phyloP scores from a whole-genome alignment of 441 rosid species.

The Gossypium laxum region DNA sequence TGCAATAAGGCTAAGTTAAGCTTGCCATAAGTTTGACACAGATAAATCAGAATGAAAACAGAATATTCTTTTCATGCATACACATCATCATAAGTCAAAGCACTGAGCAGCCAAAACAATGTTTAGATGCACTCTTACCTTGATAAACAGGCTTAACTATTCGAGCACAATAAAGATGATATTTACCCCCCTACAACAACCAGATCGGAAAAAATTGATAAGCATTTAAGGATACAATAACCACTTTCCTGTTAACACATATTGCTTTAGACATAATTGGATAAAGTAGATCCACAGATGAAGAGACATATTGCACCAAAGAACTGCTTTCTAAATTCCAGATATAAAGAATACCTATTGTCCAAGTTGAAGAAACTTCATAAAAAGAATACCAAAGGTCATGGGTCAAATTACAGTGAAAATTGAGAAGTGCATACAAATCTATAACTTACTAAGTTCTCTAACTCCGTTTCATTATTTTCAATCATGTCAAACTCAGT shows the following conservation, averaged over 20 bases:
- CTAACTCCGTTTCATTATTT: background rate
- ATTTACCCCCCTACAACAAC: conserved; percentile 26
- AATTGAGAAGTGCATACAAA: background rate
- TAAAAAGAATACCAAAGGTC: background rate
- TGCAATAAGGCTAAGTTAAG: background rate
- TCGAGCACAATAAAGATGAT: conserved; percentile 25
- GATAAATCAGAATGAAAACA: background rate
- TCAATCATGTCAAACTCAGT: background rate
- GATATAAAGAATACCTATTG: background rate
- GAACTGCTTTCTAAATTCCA: background rate
- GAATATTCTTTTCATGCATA: background rate
- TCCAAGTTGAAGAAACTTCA: background rate
- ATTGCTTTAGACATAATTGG: background rate
- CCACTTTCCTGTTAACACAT: background rate
- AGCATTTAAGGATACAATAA: background rate
- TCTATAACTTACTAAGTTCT: background rate
- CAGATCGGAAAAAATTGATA: conserved; percentile 10
- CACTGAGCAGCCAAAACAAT: background rate
- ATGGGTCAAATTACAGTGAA: background rate
- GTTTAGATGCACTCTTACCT: conserved; percentile 25
- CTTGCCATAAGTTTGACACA: background rate
- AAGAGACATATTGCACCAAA: background rate
- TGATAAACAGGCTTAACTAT: conserved; percentile 28
- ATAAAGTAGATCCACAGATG: background rate
- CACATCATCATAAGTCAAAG: background rate